Evolutionary conservation across 169 alveolate species (phyloP).

Genomic region (Eimeria maxima): DNA sequence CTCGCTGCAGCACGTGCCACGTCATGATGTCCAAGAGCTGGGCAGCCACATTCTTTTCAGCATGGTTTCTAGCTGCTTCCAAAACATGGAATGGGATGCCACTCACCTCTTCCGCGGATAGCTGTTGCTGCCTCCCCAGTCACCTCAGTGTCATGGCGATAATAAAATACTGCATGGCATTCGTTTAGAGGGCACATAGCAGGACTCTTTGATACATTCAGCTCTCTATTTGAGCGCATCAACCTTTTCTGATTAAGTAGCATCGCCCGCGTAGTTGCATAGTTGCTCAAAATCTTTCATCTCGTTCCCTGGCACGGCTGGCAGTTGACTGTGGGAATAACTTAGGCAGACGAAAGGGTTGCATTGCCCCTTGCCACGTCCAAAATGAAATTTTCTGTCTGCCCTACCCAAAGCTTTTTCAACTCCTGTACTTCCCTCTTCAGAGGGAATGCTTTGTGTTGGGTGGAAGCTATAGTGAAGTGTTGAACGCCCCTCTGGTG

Average conservation of each 20-base stretch:
- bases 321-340: neutral
- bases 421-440: neutral
- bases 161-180: neutral
- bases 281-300: neutral
- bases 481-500: neutral
- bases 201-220: neutral
- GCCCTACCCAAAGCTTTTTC: neutral
- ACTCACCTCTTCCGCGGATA: neutral
- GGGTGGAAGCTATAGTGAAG: neutral
- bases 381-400: neutral
- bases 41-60: neutral
- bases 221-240: neutral
- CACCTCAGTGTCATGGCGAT: neutral
- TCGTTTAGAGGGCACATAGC: neutral
- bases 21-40: neutral
- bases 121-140: neutral
- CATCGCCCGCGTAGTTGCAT: neutral
- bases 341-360: neutral
- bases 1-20: slow-evolving; percentile 7
- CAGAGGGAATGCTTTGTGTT: neutral
- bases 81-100: neutral
- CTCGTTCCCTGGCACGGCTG: neutral
- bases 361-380: neutral
- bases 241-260: neutral
- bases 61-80: neutral